These are phyloP conservation scores for Boechera retrofracta DNA, from an alignment of 345 rosid species.

Conservation along the genomic window DNA sequence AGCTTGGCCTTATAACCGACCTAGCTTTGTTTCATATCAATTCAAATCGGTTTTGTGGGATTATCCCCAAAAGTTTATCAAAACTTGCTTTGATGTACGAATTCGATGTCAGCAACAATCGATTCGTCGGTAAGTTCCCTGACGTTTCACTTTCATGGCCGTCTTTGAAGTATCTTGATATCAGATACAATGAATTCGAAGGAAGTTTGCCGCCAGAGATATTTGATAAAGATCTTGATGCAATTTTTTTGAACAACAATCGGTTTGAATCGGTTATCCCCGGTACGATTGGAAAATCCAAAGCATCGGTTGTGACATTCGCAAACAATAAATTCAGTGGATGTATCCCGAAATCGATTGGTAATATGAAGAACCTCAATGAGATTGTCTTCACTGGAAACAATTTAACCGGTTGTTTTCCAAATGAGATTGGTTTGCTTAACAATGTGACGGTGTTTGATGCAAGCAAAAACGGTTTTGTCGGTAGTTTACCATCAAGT, in stretches of 20 bases:
- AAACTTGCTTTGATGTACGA: conserved; percentile 58
- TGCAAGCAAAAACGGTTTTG: conserved; percentile 51
- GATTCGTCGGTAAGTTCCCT: conserved; percentile 65
- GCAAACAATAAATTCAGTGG: conserved; percentile 67
- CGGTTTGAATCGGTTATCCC: conserved; percentile 62
- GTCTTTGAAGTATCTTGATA: conserved; percentile 58
- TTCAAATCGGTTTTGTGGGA: conserved; percentile 75
- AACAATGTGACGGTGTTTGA: conserved; percentile 60
- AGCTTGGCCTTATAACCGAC: conserved; percentile 64
- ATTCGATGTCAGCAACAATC: conserved; percentile 72
- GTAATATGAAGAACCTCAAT: conserved; percentile 56
- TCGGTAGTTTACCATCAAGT: conserved; percentile 53
- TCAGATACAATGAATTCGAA: conserved; percentile 67
- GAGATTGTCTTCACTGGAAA: conserved; percentile 65
- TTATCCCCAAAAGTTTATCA: conserved; percentile 57
- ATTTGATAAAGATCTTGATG: conserved; percentile 66
- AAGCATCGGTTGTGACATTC: conserved; percentile 59
- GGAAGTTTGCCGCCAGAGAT: conserved; percentile 61
- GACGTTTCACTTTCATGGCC: conserved; percentile 49
- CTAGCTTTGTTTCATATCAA: conserved; percentile 71
- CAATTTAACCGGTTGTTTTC: conserved; percentile 62
- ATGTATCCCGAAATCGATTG: conserved; percentile 65
- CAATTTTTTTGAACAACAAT: conserved; percentile 68
- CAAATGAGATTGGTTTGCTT: conserved; percentile 63
- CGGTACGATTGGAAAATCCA: conserved; percentile 54